Percentiles rank a stretch among this genome's conserved stretches.
Evolutionary conservation across 305 asterid species (phyloP).

Genomic region (Fraxinus latifolia): DNA sequence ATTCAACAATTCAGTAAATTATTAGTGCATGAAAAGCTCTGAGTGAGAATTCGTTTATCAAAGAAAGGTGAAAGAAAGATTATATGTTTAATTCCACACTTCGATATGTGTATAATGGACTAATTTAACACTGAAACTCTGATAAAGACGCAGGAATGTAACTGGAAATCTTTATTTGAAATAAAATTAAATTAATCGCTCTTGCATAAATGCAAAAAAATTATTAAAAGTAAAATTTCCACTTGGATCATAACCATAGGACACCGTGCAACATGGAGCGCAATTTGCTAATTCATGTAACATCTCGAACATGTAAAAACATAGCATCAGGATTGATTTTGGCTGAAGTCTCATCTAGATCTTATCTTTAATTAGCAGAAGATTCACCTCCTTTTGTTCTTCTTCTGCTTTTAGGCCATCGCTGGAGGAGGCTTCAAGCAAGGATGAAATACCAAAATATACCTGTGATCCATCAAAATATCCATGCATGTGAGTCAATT

Average conservation of each 20-base stretch:
- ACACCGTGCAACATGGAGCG: not conserved
- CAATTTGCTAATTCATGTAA: not conserved
- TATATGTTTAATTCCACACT: not conserved
- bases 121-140: not conserved
- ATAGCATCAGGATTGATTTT: not conserved
- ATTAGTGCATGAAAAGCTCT: not conserved
- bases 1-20: not conserved
- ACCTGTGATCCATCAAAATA: slow-evolving; percentile 43
- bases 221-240: not conserved
- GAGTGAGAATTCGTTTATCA: not conserved
- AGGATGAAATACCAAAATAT: slow-evolving; percentile 88
- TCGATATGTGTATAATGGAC: not conserved
- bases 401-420: slow-evolving; percentile 79
- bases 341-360: not conserved
- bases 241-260: not conserved
- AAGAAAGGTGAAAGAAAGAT: not conserved
- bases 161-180: not conserved
- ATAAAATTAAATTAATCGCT: not conserved
- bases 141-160: not conserved
- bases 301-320: not conserved
- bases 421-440: slow-evolving; percentile 79
- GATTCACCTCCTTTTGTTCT: slow-evolving; percentile 84
- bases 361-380: not conserved
- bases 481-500: not conserved
- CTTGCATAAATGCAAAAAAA: not conserved